Base-by-base conservation (phyloP, 225 moss, liverwort and hornwort species). In the Rhytidiadelphus loreus region DNA sequence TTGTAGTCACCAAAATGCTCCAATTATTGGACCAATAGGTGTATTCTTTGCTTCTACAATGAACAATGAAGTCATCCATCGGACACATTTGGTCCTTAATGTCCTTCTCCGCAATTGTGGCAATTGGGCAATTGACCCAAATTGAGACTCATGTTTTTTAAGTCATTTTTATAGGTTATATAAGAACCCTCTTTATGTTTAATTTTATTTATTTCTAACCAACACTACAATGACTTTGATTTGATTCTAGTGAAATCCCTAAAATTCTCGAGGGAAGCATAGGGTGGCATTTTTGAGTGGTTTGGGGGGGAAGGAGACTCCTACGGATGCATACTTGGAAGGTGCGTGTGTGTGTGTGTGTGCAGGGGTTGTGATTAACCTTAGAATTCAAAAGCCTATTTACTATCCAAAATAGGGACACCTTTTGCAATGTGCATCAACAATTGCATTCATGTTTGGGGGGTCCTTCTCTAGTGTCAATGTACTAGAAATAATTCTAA, bases 311-410 rank as follows among this genome's bases (percentile, higher is more conserved):
- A 1, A 32, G 2, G 8, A 5, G 5, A 52, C 52, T 33, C 33
- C 0, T 75, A 2, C 0, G 0, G 2, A 5, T 50, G 8, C 4
- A 46, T 33, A 5, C 1, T 20, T 19, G 8, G 12, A 32, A 32
- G 7, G 7, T 11, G 39, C 7, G 16, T 70, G 12, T 23, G 21
- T 33, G 7, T 11, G 39, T 6, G 16, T 70, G 12, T 23, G 21
- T 33, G 8, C 3, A 12, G 0, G 2, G 12, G 0, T 20, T 33
- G 50, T 75, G 2, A 75, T 33, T 21, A 1, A 35, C 1, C 3
- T 11, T 52, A 0, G 3, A 21, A 35, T 52, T 76, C 1, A 2
- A 52, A 52, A 4, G 3, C 8, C 13, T 21, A 13, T 0, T 52
- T 3, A 33, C 5, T 7, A 0, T 2, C 13, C 1, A 22, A 52